Base-by-base conservation (phyloP, 2,329 filamentous ascomycete species). In the Aureobasidium sp. region DNA sequence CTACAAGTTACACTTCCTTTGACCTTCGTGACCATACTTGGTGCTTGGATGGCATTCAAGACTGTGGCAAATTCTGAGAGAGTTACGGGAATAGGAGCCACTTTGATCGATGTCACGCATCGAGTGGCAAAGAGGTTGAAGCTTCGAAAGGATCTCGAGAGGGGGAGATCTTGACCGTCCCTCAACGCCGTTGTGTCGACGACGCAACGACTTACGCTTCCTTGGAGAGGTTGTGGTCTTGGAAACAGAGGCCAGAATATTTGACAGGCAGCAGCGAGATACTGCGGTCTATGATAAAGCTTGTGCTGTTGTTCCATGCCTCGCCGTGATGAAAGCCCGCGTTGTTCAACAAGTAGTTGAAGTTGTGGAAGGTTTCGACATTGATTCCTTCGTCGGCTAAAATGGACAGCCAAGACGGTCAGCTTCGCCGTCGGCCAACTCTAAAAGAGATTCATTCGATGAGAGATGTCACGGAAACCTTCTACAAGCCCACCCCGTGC, bases 1-100 rank as follows among this genome's bases (percentile, higher is more conserved):
- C 62, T 76, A 3, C 65, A 76, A 51, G 68, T 77, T 2, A 73
- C 75, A 1, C 53, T 76, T n/a, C 74, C 75, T 1, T 62, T 77
- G 12, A 76, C 72, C 2, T 39, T 66, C 2, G 6, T 76, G 0
- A 76, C 75, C 0, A 42, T 70, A 7, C 10, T 39, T 26, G 58
- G 62, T 20, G 68, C 67, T 23, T 70, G 65, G 64, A 50, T 48
- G 7, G 66, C 66, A 12, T 68, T 65, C 39, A 67, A 62, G 29
- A 62, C 67, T 34, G 51, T 61, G 20, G 41, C 64, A 20, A 34
- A 29, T 9, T 27, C 26, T 27, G 51, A 51, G 27, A 26, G 50
- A 37, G 7, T 29, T 10, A 13, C 15, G 15, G 47, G 32, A 26
- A 51, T 29, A n/a, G 32, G 32, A n/a, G 9, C 20, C 13, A 32